Percentiles rank a stretch among this genome's conserved stretches.
phyloP scores from a whole-genome alignment of 2,329 filamentous ascomycete species.

The Bipolaris sorokiniana region DNA sequence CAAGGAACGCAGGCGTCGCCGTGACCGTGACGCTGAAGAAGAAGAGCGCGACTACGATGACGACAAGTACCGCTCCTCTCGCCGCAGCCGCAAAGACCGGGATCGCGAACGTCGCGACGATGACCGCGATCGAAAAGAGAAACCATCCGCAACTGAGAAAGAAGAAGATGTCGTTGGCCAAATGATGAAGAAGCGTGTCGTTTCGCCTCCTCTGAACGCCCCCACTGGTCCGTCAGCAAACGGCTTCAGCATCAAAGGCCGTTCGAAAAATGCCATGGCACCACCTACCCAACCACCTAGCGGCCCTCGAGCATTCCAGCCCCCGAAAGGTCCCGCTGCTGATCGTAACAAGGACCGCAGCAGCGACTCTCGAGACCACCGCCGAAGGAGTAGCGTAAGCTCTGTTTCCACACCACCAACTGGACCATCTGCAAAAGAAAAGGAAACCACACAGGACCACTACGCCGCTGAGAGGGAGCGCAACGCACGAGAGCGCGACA shows the following conservation, averaged over 20 bases:
- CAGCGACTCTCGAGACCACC: slow-evolving; percentile 23
- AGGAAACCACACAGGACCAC: slow-evolving; percentile 54
- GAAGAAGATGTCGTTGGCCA: slow-evolving; percentile 35
- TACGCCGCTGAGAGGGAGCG: slow-evolving; percentile 72
- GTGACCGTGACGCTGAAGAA: slow-evolving; percentile 52
- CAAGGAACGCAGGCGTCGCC: slow-evolving; percentile 57
- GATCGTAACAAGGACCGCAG: slow-evolving; percentile 38
- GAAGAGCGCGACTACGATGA: slow-evolving; percentile 49
- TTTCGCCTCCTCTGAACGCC: slow-evolving; percentile 43
- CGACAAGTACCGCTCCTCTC: slow-evolving; percentile 50
- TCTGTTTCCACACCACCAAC: slow-evolving; percentile 25
- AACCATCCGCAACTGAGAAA: slow-evolving; percentile 11
- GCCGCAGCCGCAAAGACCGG: slow-evolving; percentile 52
- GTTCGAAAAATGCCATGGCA: slow-evolving; percentile 33
- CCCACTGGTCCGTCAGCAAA: slow-evolving; percentile 50
- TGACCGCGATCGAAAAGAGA: slow-evolving; percentile 30
- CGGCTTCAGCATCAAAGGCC: slow-evolving; percentile 55
- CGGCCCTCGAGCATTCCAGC: slow-evolving; percentile 44
- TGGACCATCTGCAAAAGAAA: slow-evolving; percentile 19
- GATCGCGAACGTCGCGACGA: slow-evolving; percentile 43
- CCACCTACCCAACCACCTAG: slow-evolving; percentile 47
- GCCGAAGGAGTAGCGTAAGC: slow-evolving; percentile 27
- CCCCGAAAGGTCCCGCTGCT: slow-evolving; percentile 48
- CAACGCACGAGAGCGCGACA: slow-evolving; percentile 42
- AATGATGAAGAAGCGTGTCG: slow-evolving; percentile 37